Evolutionary conservation across 768 basidiomycete species (phyloP), one percentile per base, ranked within the genome.

Genomic region (Russula sp.): DNA sequence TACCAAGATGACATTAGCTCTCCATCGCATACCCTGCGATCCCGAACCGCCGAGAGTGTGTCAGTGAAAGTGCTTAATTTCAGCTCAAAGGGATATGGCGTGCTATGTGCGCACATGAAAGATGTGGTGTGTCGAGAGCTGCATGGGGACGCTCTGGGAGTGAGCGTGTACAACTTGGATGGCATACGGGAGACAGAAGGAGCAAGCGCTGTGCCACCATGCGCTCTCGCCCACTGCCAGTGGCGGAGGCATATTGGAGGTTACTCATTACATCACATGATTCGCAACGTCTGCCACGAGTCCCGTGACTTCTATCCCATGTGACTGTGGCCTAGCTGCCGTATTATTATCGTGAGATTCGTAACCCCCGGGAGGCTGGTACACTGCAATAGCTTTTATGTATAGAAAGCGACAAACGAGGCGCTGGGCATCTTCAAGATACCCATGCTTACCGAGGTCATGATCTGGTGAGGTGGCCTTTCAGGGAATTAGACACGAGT

Each of bases 371-470:
- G 27, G 27, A 3, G 27, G 27, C 27, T 27, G 40, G 45, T 37
- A 13, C 31, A n/a, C 54, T 8, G 42, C 4, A 10, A 72, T 22
- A 45, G 73, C 78, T 66, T 66, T 93, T 94, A 99, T 97, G 78
- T 98, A 98, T 18, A 97, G 82, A 84, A 91, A 99, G 57, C 95
- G 81, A 75, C 98, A 99, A 1, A 96, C 88, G 55, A 98, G 77
- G 53, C 97, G 82, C 67, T 96, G 93, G 1, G 94, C 91, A 66
- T 97, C 94, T 66, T 95, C 91, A 2, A 90, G 78, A 73, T 94
- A 97, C 2, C 96, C 96, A 71, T 99, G 47, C 94, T 96, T 57
- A 97, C 94, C 96, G 96, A 99, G 2, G 89, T 79, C 91, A 98
- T 98, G 72, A 98, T 97, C 75, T 98, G 96, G 74, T 98, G 94